A percentile compares a stretch with the other conserved stretches of the same genome.
Evolutionary conservation across 129 eudicot genomes (phyloP).

Genomic region (Smallanthus sonchifolius): DNA sequence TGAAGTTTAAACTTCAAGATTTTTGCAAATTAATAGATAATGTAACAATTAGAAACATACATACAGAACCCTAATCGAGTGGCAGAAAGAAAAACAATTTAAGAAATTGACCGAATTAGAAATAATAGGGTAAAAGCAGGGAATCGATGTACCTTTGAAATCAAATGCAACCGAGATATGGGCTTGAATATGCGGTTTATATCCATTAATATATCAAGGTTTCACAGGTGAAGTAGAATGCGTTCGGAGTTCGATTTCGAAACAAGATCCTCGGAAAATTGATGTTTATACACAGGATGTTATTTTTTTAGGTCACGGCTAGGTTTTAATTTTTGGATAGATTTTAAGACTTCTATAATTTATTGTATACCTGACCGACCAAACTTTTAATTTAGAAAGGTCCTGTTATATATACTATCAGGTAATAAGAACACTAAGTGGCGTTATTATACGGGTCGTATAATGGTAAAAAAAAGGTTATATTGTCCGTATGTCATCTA

Average conservation of each 20-base stretch:
- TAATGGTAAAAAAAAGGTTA: no score
- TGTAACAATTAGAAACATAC: constrained; percentile 2
- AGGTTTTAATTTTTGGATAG: not conserved
- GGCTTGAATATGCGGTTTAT: not conserved
- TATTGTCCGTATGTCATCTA: no score
- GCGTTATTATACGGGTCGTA: no score
- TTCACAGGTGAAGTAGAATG: not conserved
- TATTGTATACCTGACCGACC: no score
- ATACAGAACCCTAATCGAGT: constrained; percentile 21
- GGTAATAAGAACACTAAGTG: no score
- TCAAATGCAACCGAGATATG: constrained; percentile 8
- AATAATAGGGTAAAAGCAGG: not conserved
- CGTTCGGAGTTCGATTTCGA: not conserved
- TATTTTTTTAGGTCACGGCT: not conserved
- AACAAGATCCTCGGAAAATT: not conserved
- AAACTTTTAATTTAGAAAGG: no score
- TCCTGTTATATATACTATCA: no score
- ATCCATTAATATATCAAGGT: not conserved
- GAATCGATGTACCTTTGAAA: constrained; percentile 15
- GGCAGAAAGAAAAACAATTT: not conserved
- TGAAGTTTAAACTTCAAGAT: not conserved
- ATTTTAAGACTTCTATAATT: not conserved
- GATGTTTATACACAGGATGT: not conserved
- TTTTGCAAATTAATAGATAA: not conserved
- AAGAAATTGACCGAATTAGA: not conserved